Percentiles rank a stretch among this genome's conserved stretches.
Evolutionary conservation across 2,329 filamentous ascomycete genomes (phyloP).

Genomic region (Xylariaceae sp.): DNA sequence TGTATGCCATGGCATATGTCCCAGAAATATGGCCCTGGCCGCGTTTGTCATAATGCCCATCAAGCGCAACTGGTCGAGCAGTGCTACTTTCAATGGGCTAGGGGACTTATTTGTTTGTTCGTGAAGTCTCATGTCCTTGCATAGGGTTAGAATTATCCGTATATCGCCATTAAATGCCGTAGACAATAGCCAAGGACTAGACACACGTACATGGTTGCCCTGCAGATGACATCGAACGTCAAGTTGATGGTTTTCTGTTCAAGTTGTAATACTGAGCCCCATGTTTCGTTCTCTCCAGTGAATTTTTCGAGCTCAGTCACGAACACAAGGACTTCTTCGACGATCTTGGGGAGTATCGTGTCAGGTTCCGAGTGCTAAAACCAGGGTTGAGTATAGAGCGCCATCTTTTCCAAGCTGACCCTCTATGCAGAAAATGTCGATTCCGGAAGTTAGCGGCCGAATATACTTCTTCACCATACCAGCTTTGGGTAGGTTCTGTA

Average conservation of each 20-base stretch:
- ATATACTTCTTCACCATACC: slow-evolving; percentile 6
- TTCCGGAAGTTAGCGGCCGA: slow-evolving; percentile 28
- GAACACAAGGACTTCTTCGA: slow-evolving; percentile 44
- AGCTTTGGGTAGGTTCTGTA: slow-evolving; percentile 18
- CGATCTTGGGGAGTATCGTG: slow-evolving; percentile 32
- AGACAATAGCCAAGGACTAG: neutral
- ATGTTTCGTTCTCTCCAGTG: slow-evolving; percentile 27
- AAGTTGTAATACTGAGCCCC: slow-evolving; percentile 31
- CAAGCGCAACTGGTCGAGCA: slow-evolving; percentile 14
- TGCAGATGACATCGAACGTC: slow-evolving; percentile 38
- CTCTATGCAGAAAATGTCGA: slow-evolving; percentile 32
- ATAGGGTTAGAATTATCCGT: neutral
- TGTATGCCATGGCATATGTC: slow-evolving; percentile 15
- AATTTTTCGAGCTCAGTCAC: slow-evolving; percentile 53
- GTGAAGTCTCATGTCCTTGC: slow-evolving; percentile 18
- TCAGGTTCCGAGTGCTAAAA: slow-evolving; percentile 35
- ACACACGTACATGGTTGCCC: slow-evolving; percentile 30
- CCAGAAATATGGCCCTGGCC: neutral
- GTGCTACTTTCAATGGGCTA: slow-evolving; percentile 17
- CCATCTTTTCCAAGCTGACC: slow-evolving; percentile 30
- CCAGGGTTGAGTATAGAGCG: slow-evolving; percentile 32
- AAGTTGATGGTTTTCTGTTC: slow-evolving; percentile 34
- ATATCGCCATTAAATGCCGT: neutral
- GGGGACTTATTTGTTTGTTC: slow-evolving; percentile 16
- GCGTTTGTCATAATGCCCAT: slow-evolving; percentile 15